Conservation (phyloP, 805 yeast species). For the Candida caryicola region DNA sequence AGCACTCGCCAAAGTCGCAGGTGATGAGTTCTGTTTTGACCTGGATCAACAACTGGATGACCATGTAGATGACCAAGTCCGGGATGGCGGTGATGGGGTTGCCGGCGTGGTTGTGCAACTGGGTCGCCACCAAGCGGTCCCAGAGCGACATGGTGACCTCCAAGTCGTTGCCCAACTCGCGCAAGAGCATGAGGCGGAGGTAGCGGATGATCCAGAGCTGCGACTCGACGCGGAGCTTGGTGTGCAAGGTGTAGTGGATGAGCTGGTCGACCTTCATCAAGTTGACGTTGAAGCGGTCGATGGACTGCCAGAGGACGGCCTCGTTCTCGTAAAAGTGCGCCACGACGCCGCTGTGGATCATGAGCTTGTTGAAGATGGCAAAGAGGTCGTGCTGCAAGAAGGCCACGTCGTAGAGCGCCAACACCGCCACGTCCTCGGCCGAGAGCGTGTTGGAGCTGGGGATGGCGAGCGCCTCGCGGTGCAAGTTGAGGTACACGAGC, state of each 20-base stretch:
- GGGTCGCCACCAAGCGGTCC: conserved; percentile 46
- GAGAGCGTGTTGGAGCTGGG: conserved; percentile 14
- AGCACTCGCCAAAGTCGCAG: conserved; percentile 52
- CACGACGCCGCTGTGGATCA: conserved; percentile 41
- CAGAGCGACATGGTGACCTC: conserved; percentile 38
- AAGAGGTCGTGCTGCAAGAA: conserved; percentile 44
- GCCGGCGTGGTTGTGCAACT: conserved; percentile 6
- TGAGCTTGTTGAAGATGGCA: conserved; percentile 40
- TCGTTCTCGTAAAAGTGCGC: conserved; percentile 36
- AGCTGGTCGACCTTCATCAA: conserved; percentile 50
- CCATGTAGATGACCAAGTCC: conserved; percentile 39
- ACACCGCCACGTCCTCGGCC: conserved; percentile 31
- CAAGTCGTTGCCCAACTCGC: conserved; percentile 46
- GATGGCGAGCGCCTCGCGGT: conserved; percentile 30
- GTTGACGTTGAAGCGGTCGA: conserved; percentile 46
- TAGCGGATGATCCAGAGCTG: conserved; percentile 57
- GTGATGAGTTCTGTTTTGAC: conserved; percentile 43
- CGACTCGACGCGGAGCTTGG: conserved; percentile 45
- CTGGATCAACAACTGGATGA: conserved; percentile 43
- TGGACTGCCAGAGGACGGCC: conserved; percentile 39
- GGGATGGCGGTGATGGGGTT: conserved; percentile 24
- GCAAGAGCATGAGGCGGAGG: conserved; percentile 42
- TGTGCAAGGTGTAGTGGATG: conserved; percentile 43
- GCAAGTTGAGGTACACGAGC: conserved; percentile 40
- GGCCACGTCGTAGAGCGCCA: conserved; percentile 35